phyloP scores from a whole-genome alignment of 306 rosid genomes.

The Rosa lucieae region DNA sequence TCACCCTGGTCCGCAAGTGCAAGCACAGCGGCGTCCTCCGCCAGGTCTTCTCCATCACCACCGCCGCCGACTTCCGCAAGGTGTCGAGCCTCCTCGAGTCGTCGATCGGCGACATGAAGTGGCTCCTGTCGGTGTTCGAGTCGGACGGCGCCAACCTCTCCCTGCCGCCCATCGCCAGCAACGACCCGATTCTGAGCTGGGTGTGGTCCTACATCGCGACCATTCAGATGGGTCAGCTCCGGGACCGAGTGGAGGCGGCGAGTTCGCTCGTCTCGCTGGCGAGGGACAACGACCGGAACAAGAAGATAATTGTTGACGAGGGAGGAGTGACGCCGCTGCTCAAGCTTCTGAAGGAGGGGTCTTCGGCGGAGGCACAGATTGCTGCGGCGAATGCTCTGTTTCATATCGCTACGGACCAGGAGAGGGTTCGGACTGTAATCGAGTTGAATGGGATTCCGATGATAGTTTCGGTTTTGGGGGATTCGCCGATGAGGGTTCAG shows the following conservation, averaged over 20 bases:
- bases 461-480: slow-evolving; percentile 62
- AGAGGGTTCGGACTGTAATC: slow-evolving; percentile 38
- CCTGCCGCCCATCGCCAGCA: slow-evolving; percentile 74
- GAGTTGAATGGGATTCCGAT: slow-evolving; percentile 46
- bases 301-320: slow-evolving; percentile 74
- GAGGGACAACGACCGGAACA: slow-evolving; percentile 54
- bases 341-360: slow-evolving; percentile 60
- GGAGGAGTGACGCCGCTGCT: slow-evolving; percentile 69
- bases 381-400: slow-evolving; percentile 70
- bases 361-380: slow-evolving; percentile 62
- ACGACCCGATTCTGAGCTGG: slow-evolving; percentile 80
- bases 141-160: slow-evolving; percentile 54
- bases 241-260: slow-evolving; percentile 68
- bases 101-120: slow-evolving; percentile 70
- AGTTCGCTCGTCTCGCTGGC: slow-evolving; percentile 49
- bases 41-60: slow-evolving; percentile 67
- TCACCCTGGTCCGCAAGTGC: slow-evolving; percentile 56
- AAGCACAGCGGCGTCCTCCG: slow-evolving; percentile 65
- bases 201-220: slow-evolving; percentile 70
- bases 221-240: slow-evolving; percentile 71
- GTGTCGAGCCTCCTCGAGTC: slow-evolving; percentile 59
- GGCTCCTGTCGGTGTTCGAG: slow-evolving; percentile 67
- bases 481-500: slow-evolving; percentile 64
- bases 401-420: slow-evolving; percentile 43
- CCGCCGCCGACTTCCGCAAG: slow-evolving; percentile 63